Percentiles rank a stretch among this genome's conserved stretches.
Conservation (phyloP, 331 rosid species). For the Phaseolus coccineus region DNA sequence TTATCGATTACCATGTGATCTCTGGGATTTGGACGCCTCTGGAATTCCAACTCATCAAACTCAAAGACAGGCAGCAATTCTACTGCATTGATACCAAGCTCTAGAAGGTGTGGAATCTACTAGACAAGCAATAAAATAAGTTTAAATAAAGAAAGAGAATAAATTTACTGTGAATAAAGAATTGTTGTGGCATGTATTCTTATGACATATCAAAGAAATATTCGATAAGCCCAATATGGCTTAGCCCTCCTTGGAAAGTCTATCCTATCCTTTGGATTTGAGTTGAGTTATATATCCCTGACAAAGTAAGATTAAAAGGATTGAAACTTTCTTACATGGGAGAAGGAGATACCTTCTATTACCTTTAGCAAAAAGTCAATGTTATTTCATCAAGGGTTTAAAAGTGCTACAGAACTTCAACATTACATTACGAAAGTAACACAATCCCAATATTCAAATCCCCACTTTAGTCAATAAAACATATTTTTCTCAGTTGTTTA, state of each 20-base stretch:
- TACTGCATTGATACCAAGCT: constrained; percentile 95
- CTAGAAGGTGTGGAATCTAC: constrained; percentile 94
- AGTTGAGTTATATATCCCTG: constrained; percentile 6
- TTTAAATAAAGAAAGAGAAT: constrained; percentile 32
- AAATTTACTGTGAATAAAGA: constrained; percentile 9
- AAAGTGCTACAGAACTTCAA: constrained; percentile 15
- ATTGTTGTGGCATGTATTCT: neutral
- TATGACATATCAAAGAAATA: neutral
- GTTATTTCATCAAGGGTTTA: constrained; percentile 28
- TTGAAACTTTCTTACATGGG: neutral
- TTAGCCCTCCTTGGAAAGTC: constrained; percentile 1
- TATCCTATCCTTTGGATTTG: constrained; percentile 16
- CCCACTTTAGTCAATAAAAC: neutral
- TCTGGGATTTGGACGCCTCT: constrained; percentile 88
- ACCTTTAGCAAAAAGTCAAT: neutral
- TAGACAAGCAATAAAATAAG: constrained; percentile 41
- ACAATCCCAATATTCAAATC: constrained; percentile 9
- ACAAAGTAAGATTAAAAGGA: neutral
- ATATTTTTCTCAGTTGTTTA: constrained; percentile 12
- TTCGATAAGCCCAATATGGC: constrained; percentile 1
- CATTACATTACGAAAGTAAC: constrained; percentile 8
- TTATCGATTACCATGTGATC: constrained; percentile 84
- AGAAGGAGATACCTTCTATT: neutral
- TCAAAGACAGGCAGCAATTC: constrained; percentile 91
- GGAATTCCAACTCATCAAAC: constrained; percentile 94